Base-by-base conservation (phyloP, 129 eudicot species). In the Artemisia tridentata region DNA sequence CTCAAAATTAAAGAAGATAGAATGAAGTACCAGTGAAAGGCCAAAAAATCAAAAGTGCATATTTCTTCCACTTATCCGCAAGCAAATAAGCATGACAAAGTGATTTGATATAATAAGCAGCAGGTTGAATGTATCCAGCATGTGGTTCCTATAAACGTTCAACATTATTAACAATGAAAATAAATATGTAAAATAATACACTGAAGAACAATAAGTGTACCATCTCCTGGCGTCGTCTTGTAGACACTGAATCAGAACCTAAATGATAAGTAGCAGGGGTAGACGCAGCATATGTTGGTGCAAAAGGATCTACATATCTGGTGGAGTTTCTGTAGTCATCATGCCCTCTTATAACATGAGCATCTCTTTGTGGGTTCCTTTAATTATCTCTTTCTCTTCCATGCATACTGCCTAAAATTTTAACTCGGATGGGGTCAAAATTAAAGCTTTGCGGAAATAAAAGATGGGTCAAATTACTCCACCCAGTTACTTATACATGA, bases 41-140 rank as follows among this genome's bases (percentile, higher is more conserved):
- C n/a, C n/a, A n/a, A n/a, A n/a, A n/a, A n/a, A n/a, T n/a, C n/a
- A n/a, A n/a, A n/a, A n/a, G n/a, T n/a, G n/a, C n/a, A n/a, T n/a
- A n/a, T n/a, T n/a, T n/a, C n/a, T n/a, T n/a, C n/a, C n/a, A n/a
- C n/a, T n/a, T n/a, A n/a, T n/a, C n/a, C n/a, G n/a, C n/a, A n/a
- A n/a, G n/a, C n/a, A n/a, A n/a, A n/a, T n/a, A n/a, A n/a, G n/a
- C n/a, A n/a, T n/a, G n/a, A n/a, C n/a, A n/a, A n/a, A n/a, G n/a
- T n/a, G n/a, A n/a, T n/a, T n/a, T n/a, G n/a, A n/a, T n/a, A n/a
- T n/a, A n/a, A n/a, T n/a, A n/a, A 52, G 52, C 67, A 69, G 57
- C 67, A 18, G 81, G 81, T 46, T 75, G 75, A 66, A 75, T 68
- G 73, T 74, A 74, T 82, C 86, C 86, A 71, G 86, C 86, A 79